These are phyloP conservation scores for Isochrysis galbana DNA, from an alignment of 78 protist genomes.

Conservation along the genomic window DNA sequence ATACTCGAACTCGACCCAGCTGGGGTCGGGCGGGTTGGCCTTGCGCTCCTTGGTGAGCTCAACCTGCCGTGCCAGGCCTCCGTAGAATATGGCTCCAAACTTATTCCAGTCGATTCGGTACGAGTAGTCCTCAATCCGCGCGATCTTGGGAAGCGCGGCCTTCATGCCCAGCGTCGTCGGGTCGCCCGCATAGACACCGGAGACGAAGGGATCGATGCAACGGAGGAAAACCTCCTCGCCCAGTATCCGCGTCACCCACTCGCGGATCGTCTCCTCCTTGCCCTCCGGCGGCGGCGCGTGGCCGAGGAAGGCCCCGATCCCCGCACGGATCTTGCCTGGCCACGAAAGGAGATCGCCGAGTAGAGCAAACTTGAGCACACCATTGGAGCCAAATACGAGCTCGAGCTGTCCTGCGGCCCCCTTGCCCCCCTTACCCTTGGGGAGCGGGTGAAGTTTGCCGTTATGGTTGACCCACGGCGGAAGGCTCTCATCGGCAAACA, in stretches of 20 bases:
- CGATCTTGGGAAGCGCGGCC: constrained; percentile 30
- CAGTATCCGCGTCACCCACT: constrained; percentile 32
- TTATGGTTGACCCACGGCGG: constrained; percentile 24
- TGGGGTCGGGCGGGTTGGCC: neutral
- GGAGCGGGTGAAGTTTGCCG: constrained; percentile 2
- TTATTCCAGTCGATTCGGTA: neutral
- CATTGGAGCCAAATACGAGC: constrained; percentile 2
- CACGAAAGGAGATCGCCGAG: neutral
- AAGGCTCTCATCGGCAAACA: constrained; percentile 15
- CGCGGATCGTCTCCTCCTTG: constrained; percentile 36
- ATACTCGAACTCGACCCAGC: neutral
- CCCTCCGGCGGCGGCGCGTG: constrained; percentile 37
- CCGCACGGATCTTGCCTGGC: constrained; percentile 26
- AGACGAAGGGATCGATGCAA: constrained; percentile 49
- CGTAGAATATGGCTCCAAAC: neutral
- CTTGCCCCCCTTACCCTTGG: neutral
- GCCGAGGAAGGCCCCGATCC: constrained; percentile 6
- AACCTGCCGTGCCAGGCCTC: constrained; percentile 23
- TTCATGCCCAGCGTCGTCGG: neutral
- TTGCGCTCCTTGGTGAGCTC: constrained; percentile 27
- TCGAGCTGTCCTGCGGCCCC: constrained; percentile 13
- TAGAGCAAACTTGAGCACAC: constrained; percentile 2
- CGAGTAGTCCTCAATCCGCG: neutral
- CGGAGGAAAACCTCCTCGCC: constrained; percentile 27
- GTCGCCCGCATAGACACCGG: constrained; percentile 58